These are phyloP conservation scores for Elsinoe batatas DNA, from an alignment of 2,329 filamentous ascomycete genomes.

Conservation along the genomic window DNA sequence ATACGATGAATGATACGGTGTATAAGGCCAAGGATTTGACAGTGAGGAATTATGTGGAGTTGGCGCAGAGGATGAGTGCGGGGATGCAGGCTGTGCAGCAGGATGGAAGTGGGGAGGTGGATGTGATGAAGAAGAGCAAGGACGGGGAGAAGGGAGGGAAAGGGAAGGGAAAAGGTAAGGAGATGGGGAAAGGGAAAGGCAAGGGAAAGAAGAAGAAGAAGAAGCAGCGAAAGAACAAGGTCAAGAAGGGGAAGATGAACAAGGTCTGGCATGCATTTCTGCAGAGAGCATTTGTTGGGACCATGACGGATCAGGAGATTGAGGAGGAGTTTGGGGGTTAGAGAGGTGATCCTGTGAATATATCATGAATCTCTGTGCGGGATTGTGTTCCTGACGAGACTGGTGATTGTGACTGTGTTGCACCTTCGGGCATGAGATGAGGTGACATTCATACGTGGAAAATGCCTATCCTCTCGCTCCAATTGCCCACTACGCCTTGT, in stretches of 20 bases:
- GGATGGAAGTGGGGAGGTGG: slow-evolving; percentile 18
- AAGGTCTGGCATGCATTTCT: slow-evolving; percentile 72
- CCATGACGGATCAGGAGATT: slow-evolving; percentile 56
- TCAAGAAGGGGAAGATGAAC: slow-evolving; percentile 46
- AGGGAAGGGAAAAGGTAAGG: slow-evolving; percentile 17
- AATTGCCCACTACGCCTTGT: too few relatives aligned
- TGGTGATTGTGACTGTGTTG: neutral
- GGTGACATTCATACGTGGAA: too few relatives aligned
- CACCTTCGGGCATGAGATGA: too few relatives aligned
- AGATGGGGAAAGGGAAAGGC: slow-evolving; percentile 19
- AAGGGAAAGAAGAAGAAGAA: slow-evolving; percentile 25
- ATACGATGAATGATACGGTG: slow-evolving; percentile 63
- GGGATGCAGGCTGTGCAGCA: slow-evolving; percentile 30
- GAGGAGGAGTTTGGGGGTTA: slow-evolving; percentile 30
- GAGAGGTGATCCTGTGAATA: neutral
- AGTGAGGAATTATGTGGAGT: slow-evolving; percentile 65
- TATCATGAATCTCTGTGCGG: neutral
- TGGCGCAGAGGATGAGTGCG: slow-evolving; percentile 66
- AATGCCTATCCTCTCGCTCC: too few relatives aligned
- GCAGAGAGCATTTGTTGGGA: slow-evolving; percentile 68
- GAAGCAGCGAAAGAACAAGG: slow-evolving; percentile 38
- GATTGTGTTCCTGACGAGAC: too few relatives aligned
- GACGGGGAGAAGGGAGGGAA: slow-evolving; percentile 18
- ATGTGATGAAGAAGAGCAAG: slow-evolving; percentile 20
- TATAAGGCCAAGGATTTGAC: slow-evolving; percentile 77